Conservation (phyloP, 1,139 yeast genomes). For the Pichia sp. region DNA sequence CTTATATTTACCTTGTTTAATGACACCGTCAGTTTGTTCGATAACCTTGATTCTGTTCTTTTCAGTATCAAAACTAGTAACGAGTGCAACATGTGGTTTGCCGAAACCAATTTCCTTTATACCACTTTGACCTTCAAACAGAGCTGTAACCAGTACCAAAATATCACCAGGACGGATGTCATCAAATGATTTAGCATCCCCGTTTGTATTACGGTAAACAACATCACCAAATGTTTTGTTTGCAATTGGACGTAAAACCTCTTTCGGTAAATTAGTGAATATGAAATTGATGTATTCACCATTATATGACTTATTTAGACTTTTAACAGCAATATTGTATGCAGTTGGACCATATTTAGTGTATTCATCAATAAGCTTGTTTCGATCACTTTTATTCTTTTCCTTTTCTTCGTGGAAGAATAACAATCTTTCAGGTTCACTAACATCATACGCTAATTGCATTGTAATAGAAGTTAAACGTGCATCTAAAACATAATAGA, state of each 20-base stretch:
- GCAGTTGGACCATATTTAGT: slow-evolving; percentile 44
- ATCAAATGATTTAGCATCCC: slow-evolving; percentile 56
- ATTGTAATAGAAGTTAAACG: slow-evolving; percentile 70
- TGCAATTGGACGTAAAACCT: slow-evolving; percentile 59
- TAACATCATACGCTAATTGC: slow-evolving; percentile 51
- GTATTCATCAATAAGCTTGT: slow-evolving; percentile 51
- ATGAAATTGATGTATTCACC: slow-evolving; percentile 31
- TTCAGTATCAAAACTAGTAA: slow-evolving; percentile 70
- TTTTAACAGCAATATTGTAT: slow-evolving; percentile 41
- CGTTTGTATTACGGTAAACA: slow-evolving; percentile 61
- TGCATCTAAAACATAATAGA: slow-evolving; percentile 69
- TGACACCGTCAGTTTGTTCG: slow-evolving; percentile 56
- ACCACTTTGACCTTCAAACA: slow-evolving; percentile 49
- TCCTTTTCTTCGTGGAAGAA: slow-evolving; percentile 43
- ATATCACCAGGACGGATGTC: slow-evolving; percentile 84
- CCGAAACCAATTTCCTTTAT: slow-evolving; percentile 46
- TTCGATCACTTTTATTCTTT: slow-evolving; percentile 46
- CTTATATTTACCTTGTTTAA: slow-evolving; percentile 62
- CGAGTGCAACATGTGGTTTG: slow-evolving; percentile 46
- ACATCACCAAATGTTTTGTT: slow-evolving; percentile 70
- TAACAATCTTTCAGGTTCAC: slow-evolving; percentile 56
- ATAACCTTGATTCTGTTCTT: slow-evolving; percentile 77
- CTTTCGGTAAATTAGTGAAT: slow-evolving; percentile 34
- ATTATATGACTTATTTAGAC: slow-evolving; percentile 37
- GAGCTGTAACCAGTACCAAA: slow-evolving; percentile 69